phyloP scores from a whole-genome alignment of 352 stramenopile genomes.

The Phytophthora podocarpi region DNA sequence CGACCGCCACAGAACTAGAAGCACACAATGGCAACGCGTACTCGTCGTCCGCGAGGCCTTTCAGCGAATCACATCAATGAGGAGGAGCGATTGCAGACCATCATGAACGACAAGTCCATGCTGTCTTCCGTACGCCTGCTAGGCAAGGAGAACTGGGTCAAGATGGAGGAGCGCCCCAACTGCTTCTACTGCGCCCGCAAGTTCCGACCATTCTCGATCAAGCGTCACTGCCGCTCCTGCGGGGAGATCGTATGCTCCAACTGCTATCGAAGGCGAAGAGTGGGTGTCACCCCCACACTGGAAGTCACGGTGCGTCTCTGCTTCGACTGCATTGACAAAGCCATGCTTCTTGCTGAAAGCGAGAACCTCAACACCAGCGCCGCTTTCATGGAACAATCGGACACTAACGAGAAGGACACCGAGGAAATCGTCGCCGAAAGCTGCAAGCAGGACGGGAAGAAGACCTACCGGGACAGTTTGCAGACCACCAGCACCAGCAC shows the following conservation, averaged over 20 bases:
- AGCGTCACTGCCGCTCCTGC: slow-evolving; percentile 83
- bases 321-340: slow-evolving; percentile 82
- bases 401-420: slow-evolving; percentile 10
- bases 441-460: slow-evolving; percentile 23
- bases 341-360: slow-evolving; percentile 40
- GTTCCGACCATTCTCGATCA: slow-evolving; percentile 77
- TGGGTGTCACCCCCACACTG: slow-evolving; percentile 41
- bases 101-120: slow-evolving; percentile 64
- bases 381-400: slow-evolving; percentile 13
- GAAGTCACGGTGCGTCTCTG: slow-evolving; percentile 64
- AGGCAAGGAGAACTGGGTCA: slow-evolving; percentile 78
- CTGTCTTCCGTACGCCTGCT: slow-evolving; percentile 51
- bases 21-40: slow-evolving; percentile 25
- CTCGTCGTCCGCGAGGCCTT: slow-evolving; percentile 48
- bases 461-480: slow-evolving; percentile 38
- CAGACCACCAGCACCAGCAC: slow-evolving; percentile 38
- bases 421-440: slow-evolving; percentile 15
- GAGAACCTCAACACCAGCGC: slow-evolving; percentile 10
- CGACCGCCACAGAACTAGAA: background rate
- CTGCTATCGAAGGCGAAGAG: slow-evolving; percentile 68
- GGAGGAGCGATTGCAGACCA: slow-evolving; percentile 56
- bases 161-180: slow-evolving; percentile 62
- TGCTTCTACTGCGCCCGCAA: slow-evolving; percentile 84
- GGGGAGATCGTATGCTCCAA: slow-evolving; percentile 80
- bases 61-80: slow-evolving; percentile 58